These are phyloP conservation scores for Fusarium succisae DNA, from an alignment of 2,329 filamentous ascomycete species.

Conservation along the genomic window DNA sequence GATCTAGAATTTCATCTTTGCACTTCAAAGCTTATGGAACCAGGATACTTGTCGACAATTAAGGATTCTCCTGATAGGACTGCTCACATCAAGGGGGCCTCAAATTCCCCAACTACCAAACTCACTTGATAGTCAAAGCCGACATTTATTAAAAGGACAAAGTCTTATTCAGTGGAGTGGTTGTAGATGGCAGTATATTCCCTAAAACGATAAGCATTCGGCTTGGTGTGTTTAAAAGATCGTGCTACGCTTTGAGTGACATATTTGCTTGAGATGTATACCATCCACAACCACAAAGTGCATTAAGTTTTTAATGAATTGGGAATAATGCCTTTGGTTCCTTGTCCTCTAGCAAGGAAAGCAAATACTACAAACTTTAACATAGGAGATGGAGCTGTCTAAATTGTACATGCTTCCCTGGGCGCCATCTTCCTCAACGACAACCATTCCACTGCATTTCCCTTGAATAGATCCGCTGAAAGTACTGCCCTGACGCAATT, in stretches of 20 bases:
- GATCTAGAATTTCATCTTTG: neutral
- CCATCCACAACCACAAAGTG: neutral
- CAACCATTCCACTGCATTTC: neutral
- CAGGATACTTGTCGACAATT: neutral
- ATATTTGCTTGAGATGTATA: neutral
- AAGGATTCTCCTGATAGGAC: neutral
- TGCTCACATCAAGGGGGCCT: neutral
- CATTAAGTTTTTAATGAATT: neutral
- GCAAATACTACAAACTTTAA: constrained; percentile 1
- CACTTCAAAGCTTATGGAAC: neutral
- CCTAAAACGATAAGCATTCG: neutral
- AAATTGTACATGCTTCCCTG: neutral
- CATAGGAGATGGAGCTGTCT: constrained; percentile 2
- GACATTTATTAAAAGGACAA: neutral
- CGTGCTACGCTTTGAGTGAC: neutral
- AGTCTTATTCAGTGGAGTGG: neutral
- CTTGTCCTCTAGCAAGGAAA: neutral
- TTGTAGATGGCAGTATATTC: neutral
- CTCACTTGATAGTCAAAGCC: neutral
- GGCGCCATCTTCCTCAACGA: neutral
- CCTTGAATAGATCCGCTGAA: neutral
- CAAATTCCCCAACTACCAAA: neutral
- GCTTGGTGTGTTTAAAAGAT: neutral
- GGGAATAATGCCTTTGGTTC: neutral
- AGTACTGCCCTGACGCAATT: neutral